Conservation (phyloP, 2,329 filamentous ascomycete genomes). For the Stemphylium lycopersici region DNA sequence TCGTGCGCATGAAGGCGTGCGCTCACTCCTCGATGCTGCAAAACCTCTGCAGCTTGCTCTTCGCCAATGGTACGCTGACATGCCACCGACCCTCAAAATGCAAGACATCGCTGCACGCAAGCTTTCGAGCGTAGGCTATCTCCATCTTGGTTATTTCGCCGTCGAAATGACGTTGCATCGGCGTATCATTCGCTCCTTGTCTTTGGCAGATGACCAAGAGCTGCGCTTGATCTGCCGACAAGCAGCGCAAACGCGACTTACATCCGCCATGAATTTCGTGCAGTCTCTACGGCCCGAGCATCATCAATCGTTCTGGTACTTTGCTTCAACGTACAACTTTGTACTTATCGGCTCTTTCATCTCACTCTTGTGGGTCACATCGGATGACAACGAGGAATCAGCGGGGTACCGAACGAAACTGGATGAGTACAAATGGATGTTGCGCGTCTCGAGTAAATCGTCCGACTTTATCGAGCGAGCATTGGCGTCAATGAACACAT, state of each 20-base stretch:
- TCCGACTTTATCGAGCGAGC: conserved; percentile 53
- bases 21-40: conserved; percentile 58
- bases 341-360: conserved; percentile 52
- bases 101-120: conserved; percentile 48
- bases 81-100: conserved; percentile 58
- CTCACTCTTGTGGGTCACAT: conserved; percentile 48
- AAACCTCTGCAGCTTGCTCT: conserved; percentile 61
- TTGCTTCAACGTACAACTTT: conserved; percentile 52
- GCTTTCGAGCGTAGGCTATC: conserved; percentile 45
- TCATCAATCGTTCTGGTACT: conserved; percentile 57
- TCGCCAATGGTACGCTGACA: conserved; percentile 59
- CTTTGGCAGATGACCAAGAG: conserved; percentile 34
- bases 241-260: conserved; percentile 52
- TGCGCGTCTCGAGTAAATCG: conserved; percentile 51
- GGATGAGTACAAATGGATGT: conserved; percentile 51
- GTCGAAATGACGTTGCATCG: conserved; percentile 55
- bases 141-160: conserved; percentile 55
- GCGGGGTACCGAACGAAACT: conserved; percentile 45
- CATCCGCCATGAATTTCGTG: conserved; percentile 55
- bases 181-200: conserved; percentile 49
- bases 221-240: conserved; percentile 49
- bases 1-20: conserved; percentile 53
- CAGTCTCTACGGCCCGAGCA: conserved; percentile 53
- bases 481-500: conserved; percentile 32
- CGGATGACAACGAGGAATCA: conserved; percentile 42